Evolutionary conservation across 495 filamentous ascomycete genomes (phyloP).

Genomic region (Podospora fimiseda): DNA sequence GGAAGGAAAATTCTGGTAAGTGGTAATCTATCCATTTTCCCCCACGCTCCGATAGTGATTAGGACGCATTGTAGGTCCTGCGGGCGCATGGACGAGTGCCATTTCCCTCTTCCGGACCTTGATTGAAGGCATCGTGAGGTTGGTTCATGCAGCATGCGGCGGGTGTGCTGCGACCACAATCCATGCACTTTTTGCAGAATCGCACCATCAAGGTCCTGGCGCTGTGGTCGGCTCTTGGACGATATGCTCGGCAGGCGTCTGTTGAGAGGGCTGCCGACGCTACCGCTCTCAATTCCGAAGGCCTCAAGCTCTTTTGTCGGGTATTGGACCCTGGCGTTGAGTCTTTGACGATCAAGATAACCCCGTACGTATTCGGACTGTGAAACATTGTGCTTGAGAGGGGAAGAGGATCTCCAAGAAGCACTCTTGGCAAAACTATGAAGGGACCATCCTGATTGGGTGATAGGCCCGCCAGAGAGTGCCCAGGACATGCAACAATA

Average conservation of each 20-base stretch:
- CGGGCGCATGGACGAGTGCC: slow-evolving; percentile 13
- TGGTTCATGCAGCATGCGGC: slow-evolving; percentile 2
- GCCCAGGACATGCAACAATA: slow-evolving; percentile 9
- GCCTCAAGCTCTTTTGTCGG: too few relatives aligned
- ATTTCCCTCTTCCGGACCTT: slow-evolving; percentile 12
- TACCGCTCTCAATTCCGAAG: too few relatives aligned
- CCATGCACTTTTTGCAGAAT: not conserved
- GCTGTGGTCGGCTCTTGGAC: not conserved
- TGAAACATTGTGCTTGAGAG: slow-evolving; percentile 3
- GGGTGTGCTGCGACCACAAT: not conserved
- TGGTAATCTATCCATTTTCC: not conserved
- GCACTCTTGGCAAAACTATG: slow-evolving; percentile 16
- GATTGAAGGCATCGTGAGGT: slow-evolving; percentile 12
- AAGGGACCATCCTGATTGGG: not conserved
- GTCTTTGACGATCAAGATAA: not conserved
- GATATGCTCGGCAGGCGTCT: too few relatives aligned
- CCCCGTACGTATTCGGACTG: too few relatives aligned
- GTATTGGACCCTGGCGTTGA: not conserved
- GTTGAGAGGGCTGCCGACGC: too few relatives aligned
- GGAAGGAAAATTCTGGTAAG: not conserved
- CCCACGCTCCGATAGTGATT: slow-evolving; percentile 7
- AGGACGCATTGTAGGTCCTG: not conserved
- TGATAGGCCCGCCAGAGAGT: not conserved
- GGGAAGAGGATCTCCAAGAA: not conserved
- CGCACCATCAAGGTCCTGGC: not conserved